A percentile compares a stretch with the other conserved stretches of the same genome.
Evolutionary conservation across 306 rosid genomes (phyloP).

Genomic region (Cicer pinnatifidum): DNA sequence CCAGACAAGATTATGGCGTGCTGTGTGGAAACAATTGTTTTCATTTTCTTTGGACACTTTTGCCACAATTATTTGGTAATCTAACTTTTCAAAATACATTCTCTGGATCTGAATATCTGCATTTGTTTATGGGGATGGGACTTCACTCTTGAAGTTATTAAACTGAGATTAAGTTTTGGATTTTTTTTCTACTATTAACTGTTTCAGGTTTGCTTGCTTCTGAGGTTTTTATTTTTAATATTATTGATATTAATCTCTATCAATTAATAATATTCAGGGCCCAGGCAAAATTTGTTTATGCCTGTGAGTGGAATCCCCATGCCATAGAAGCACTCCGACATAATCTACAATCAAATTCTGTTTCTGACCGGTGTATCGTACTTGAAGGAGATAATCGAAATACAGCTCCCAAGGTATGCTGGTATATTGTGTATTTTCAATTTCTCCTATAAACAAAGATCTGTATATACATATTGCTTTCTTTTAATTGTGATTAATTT

Average conservation of each 20-base stretch:
- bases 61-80: conserved; percentile 4
- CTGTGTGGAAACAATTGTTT: background rate
- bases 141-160: conserved; percentile 14
- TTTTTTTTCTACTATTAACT: background rate
- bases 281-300: conserved; percentile 79
- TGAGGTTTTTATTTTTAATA: conserved; percentile 6
- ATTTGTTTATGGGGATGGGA: conserved; percentile 15
- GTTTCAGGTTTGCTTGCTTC: conserved; percentile 34
- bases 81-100: conserved; percentile 19
- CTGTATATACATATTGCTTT: background rate
- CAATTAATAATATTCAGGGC: conserved; percentile 62
- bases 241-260: conserved; percentile 11
- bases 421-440: conserved; percentile 45
- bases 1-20: conserved; percentile 6
- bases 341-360: conserved; percentile 73
- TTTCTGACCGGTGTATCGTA: conserved; percentile 68
- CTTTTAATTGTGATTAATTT: conserved; percentile 4
- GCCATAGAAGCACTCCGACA: conserved; percentile 78
- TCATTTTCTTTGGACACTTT: background rate
- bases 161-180: conserved; percentile 21
- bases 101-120: conserved; percentile 21
- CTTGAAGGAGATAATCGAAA: conserved; percentile 85
- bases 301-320: conserved; percentile 95
- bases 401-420: conserved; percentile 79
- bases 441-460: conserved; percentile 9